These are phyloP conservation scores for Sarocladiaceae sp. DNA, from an alignment of 2,329 filamentous ascomycete species.

Conservation along the genomic window DNA sequence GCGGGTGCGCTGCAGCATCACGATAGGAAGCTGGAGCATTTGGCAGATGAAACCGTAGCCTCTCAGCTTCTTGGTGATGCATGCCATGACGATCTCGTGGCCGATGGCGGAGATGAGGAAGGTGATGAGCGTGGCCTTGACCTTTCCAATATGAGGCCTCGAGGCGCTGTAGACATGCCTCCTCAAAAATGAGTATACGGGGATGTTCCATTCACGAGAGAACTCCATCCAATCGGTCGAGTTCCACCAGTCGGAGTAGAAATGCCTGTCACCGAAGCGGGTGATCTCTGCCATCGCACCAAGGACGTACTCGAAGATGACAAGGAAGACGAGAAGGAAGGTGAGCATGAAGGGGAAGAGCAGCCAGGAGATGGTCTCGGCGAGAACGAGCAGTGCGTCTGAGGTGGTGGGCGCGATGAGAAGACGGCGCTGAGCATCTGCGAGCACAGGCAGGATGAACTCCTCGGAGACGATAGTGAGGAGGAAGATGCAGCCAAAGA, in stretches of 20 bases:
- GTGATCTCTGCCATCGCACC: slow-evolving; percentile 95
- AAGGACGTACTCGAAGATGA: slow-evolving; percentile 96
- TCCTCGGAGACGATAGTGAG: slow-evolving; percentile 89
- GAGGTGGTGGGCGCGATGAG: slow-evolving; percentile 33
- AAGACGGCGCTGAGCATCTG: slow-evolving; percentile 59
- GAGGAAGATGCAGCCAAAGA: slow-evolving; percentile 95
- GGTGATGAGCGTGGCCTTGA: slow-evolving; percentile 79
- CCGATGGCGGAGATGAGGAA: slow-evolving; percentile 86
- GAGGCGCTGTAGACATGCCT: slow-evolving; percentile 90
- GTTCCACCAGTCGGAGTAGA: slow-evolving; percentile 79
- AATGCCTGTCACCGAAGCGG: slow-evolving; percentile 87
- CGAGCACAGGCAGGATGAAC: slow-evolving; percentile 87
- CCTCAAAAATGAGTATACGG: slow-evolving; percentile 91
- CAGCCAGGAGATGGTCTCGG: slow-evolving; percentile 85
- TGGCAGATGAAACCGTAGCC: slow-evolving; percentile 92
- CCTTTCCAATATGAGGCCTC: slow-evolving; percentile 69
- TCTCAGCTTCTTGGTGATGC: slow-evolving; percentile 93
- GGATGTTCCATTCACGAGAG: slow-evolving; percentile 94
- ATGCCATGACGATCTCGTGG: slow-evolving; percentile 95
- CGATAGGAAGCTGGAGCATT: slow-evolving; percentile 95
- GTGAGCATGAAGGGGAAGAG: slow-evolving; percentile 97
- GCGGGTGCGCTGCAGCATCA: slow-evolving; percentile 79
- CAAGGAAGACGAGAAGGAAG: slow-evolving; percentile 91
- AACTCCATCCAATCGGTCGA: slow-evolving; percentile 92
- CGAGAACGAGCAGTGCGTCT: slow-evolving; percentile 74